Conservation (phyloP, 352 stramenopile genomes). For the Phytophthora parvispora region DNA sequence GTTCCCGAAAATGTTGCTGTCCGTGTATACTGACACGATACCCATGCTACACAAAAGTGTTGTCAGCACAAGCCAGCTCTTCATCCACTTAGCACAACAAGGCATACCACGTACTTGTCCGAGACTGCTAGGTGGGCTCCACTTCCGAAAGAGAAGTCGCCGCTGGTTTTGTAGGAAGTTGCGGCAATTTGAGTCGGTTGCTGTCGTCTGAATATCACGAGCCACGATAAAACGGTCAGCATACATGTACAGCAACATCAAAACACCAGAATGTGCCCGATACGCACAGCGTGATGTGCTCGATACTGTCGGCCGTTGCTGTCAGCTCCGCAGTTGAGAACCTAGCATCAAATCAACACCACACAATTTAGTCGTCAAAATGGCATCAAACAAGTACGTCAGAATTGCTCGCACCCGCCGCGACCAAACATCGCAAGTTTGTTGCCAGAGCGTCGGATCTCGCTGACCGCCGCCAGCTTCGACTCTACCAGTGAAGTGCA, state of each 20-base stretch:
- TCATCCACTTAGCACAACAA: too few relatives aligned
- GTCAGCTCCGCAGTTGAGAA: constrained; percentile 52
- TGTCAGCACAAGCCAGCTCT: too few relatives aligned
- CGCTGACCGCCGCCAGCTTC: constrained; percentile 52
- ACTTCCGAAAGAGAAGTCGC: constrained; percentile 70
- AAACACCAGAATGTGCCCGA: background rate
- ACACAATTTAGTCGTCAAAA: background rate
- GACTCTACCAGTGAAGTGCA: constrained; percentile 66
- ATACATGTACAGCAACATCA: background rate
- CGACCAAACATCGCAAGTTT: constrained; percentile 73
- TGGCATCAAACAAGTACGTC: background rate
- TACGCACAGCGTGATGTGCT: constrained; percentile 50
- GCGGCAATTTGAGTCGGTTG: constrained; percentile 23
- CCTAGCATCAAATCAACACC: constrained; percentile 19
- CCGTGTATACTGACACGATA: constrained; percentile 68
- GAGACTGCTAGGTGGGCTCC: constrained; percentile 69
- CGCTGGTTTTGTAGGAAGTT: constrained; percentile 78
- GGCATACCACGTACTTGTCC: constrained; percentile 62
- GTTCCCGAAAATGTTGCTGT: constrained; percentile 26
- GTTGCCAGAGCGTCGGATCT: constrained; percentile 66
- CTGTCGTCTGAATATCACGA: constrained; percentile 34
- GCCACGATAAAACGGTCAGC: background rate
- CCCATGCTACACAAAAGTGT: constrained; percentile 37
- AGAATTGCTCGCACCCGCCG: constrained; percentile 53
- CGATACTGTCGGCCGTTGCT: constrained; percentile 23